A percentile compares a stretch with the other conserved stretches of the same genome.
Conservation (phyloP, 2,329 filamentous ascomycete species). For the Colletotrichum tamarilloi region DNA sequence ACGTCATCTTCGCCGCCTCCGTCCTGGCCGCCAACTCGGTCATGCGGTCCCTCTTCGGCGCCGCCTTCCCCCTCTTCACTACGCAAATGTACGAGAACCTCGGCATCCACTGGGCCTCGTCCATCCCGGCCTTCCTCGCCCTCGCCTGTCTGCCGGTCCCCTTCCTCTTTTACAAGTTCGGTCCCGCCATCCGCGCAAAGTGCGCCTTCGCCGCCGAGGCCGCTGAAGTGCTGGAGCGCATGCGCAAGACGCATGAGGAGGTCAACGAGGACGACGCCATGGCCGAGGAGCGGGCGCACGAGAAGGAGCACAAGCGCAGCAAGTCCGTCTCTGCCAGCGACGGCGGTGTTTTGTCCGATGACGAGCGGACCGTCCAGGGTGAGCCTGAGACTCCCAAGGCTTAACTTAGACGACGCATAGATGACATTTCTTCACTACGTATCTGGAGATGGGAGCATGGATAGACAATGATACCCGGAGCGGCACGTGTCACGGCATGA, state of each 20-base stretch:
- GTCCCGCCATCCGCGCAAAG: conserved; percentile 58
- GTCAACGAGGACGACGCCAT: conserved; percentile 33
- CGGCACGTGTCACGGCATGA: conserved; percentile 14
- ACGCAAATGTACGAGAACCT: conserved; percentile 66
- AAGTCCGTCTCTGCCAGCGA: not conserved
- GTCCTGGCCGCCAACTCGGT: conserved; percentile 79
- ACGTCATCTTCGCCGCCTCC: conserved; percentile 78
- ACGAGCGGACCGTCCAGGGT: conserved; percentile 31
- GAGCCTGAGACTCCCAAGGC: conserved; percentile 14
- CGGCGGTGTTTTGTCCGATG: conserved; percentile 30
- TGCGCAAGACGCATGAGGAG: conserved; percentile 43
- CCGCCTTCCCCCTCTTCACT: conserved; percentile 80
- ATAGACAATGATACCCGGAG: conserved; percentile 31
- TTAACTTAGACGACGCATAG: not conserved
- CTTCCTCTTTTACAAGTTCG: conserved; percentile 80
- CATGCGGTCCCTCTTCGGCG: conserved; percentile 77
- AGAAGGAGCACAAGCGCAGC: conserved; percentile 27
- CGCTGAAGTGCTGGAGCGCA: conserved; percentile 66
- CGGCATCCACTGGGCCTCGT: conserved; percentile 81
- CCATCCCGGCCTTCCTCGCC: conserved; percentile 79
- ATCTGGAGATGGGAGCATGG: conserved; percentile 5
- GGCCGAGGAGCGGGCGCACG: conserved; percentile 31
- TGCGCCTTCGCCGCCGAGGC: conserved; percentile 69
- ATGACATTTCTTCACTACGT: conserved; percentile 1
- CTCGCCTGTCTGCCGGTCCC: conserved; percentile 79